phyloP scores from a whole-genome alignment of 2,329 filamentous ascomycete genomes.

The Whalleya microplaca region DNA sequence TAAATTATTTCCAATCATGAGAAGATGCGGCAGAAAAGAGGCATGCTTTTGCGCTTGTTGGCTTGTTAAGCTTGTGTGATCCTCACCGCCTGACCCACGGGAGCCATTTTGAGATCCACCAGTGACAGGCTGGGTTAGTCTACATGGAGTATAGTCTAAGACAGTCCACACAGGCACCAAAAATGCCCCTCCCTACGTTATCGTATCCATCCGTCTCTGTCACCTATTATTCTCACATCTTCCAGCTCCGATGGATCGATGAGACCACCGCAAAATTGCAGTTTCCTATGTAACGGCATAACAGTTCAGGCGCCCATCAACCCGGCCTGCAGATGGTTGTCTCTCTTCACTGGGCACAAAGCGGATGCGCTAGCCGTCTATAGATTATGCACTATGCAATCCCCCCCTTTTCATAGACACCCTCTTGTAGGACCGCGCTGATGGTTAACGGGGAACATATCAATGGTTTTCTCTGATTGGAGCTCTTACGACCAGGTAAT shows the following conservation, averaged over 20 bases:
- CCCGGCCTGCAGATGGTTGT: conserved; percentile 14
- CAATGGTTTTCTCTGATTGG: not conserved
- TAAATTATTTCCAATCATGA: conserved; percentile 8
- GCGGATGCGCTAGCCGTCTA: conserved; percentile 15
- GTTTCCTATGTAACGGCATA: conserved; percentile 14
- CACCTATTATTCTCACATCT: too few relatives aligned
- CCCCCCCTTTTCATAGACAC: conserved; percentile 6
- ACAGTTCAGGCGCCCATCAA: conserved; percentile 23
- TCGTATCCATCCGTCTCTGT: not conserved
- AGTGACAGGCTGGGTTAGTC: not conserved
- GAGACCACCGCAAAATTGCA: conserved; percentile 10
- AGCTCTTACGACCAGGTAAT: not conserved
- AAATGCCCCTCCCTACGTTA: conserved; percentile 4
- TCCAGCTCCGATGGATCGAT: conserved; percentile 15
- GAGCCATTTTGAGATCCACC: not conserved
- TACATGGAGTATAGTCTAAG: too few relatives aligned
- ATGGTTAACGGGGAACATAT: conserved; percentile 19
- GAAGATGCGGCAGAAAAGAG: conserved; percentile 25
- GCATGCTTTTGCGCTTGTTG: too few relatives aligned
- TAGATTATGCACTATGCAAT: conserved; percentile 20
- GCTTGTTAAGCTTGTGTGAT: conserved; percentile 14
- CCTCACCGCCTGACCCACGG: conserved; percentile 26
- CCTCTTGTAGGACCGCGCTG: conserved; percentile 6
- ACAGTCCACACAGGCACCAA: not conserved
- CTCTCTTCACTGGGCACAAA: conserved; percentile 7